These are phyloP conservation scores for Ilex asprella DNA, from an alignment of 257 asterid species.

Conservation along the genomic window DNA sequence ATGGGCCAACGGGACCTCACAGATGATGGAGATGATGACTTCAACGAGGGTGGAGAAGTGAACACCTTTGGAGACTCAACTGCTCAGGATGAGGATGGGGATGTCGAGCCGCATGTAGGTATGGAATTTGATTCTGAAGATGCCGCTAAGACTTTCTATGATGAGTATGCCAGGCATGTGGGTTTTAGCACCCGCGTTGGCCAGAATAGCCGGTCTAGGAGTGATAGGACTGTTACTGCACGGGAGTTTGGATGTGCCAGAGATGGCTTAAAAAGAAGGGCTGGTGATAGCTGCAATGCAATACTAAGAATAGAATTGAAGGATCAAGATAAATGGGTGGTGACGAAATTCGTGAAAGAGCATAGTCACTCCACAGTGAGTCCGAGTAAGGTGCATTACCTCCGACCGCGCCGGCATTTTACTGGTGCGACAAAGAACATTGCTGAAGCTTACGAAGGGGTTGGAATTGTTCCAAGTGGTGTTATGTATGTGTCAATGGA, in stretches of 20 bases:
- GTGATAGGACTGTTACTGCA: constrained; percentile 21
- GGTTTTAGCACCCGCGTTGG: neutral
- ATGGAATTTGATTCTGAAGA: neutral
- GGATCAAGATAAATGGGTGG: constrained; percentile 55
- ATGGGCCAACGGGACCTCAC: constrained; percentile 35
- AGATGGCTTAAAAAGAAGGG: constrained; percentile 43
- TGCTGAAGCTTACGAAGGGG: constrained; percentile 35
- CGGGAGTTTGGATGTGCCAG: constrained; percentile 48
- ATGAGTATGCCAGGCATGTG: constrained; percentile 2
- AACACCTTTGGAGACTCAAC: constrained; percentile 32
- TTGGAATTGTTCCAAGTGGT: constrained; percentile 63
- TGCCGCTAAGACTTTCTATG: neutral
- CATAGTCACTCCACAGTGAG: constrained; percentile 46
- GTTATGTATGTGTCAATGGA: constrained; percentile 66
- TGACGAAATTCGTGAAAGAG: constrained; percentile 59
- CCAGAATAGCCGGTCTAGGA: constrained; percentile 10
- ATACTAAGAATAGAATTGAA: constrained; percentile 57
- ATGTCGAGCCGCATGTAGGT: constrained; percentile 54
- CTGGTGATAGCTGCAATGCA: constrained; percentile 59
- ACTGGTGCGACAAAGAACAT: constrained; percentile 41
- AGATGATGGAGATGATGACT: constrained; percentile 47
- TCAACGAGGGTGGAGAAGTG: constrained; percentile 34
- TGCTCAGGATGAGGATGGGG: constrained; percentile 29
- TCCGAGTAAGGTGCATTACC: constrained; percentile 42
- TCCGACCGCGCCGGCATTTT: constrained; percentile 51